Evolutionary conservation across 108 stramenopile species (phyloP), one percentile per base, ranked within the genome.

Genomic region (Nitzschia putrida): DNA sequence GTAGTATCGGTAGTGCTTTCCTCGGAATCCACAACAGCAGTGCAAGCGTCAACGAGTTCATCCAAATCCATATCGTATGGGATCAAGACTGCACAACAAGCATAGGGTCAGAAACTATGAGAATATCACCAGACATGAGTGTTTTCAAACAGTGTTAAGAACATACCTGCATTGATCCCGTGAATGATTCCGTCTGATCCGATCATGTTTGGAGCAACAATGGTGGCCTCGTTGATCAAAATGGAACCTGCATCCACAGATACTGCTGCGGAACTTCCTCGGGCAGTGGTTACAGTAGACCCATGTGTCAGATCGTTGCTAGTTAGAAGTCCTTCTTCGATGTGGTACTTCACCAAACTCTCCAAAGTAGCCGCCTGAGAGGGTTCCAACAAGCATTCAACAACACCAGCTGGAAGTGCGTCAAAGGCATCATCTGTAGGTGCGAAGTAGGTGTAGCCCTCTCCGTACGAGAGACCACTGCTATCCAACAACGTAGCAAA

Each of bases 381-480:
- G 13, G 61, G 51, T 22, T 52, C 22, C 2, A 66, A 40, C n/a
- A 77, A 44, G 21, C 45, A 47, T 21, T 43, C 65, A 13, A 72
- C 18, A 18, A 23, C 25, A 13, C 29, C 67, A 20, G 47, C 58
- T 10, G 61, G 61, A 14, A 65, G 64, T 26, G 23, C 54, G 23
- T 13, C 54, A 55, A 75, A 75, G 16, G 74, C 74, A 10, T 29
- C 68, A 53, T 75, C 59, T 9, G 58, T 75, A 14, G 74, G 74
- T n/a, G 68, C 74, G 20, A 71, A 63, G 14, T 64, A 61, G 9
- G 71, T 71, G 24, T 49, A 49, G 6, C 18, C 18, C 47, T 49
- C n/a, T 18, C 18, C 47, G 47, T 18, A 49, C 47, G 47, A 49
- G 14, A 49, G 3, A 2, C 6, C 47, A 49, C n/a, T 18, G 18